Evolutionary conservation across 805 yeast genomes (phyloP).

Genomic region (Cyberlindnera maritima): DNA sequence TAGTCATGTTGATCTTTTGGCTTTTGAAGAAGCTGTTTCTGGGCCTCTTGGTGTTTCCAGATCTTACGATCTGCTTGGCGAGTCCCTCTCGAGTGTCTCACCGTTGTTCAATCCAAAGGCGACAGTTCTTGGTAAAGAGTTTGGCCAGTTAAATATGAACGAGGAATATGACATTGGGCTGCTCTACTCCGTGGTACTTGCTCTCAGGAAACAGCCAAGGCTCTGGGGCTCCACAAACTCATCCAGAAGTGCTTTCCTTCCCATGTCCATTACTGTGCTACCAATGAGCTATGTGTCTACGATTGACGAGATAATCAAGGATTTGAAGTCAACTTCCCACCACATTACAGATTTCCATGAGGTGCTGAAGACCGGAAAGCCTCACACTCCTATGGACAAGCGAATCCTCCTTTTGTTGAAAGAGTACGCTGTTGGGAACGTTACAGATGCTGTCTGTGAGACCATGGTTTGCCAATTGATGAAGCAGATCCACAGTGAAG

Average conservation of each 20-base stretch:
- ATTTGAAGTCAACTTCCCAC: conserved; percentile 24
- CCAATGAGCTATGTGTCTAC: conserved; percentile 39
- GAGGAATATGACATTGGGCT: conserved; percentile 26
- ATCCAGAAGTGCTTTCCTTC: conserved; percentile 33
- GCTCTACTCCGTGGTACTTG: conserved; percentile 45
- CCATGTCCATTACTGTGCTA: conserved; percentile 41
- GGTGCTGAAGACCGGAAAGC: conserved; percentile 17
- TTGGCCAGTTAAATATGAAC: conserved; percentile 3
- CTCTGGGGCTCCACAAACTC: conserved; percentile 40
- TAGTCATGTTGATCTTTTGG: conserved; percentile 30
- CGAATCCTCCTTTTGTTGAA: conserved; percentile 46
- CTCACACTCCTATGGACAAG: conserved; percentile 23
- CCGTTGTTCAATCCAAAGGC: conserved; percentile 29
- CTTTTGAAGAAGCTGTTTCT: conserved; percentile 20
- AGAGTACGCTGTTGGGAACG: conserved; percentile 55
- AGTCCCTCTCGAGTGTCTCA: conserved; percentile 18
- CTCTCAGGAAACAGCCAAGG: conserved; percentile 47
- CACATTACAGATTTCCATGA: conserved; percentile 26
- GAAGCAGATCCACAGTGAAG: conserved; percentile 33
- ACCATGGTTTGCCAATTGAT: conserved; percentile 44
- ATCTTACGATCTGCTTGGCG: conserved; percentile 29
- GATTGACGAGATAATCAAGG: conserved; percentile 31
- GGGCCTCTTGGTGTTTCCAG: conserved; percentile 19
- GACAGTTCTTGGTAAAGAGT: conserved; percentile 19
- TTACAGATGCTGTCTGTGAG: conserved; percentile 44